These are phyloP conservation scores for Holtermanniella nyarrowii DNA, from an alignment of 768 basidiomycete genomes.

Conservation along the genomic window DNA sequence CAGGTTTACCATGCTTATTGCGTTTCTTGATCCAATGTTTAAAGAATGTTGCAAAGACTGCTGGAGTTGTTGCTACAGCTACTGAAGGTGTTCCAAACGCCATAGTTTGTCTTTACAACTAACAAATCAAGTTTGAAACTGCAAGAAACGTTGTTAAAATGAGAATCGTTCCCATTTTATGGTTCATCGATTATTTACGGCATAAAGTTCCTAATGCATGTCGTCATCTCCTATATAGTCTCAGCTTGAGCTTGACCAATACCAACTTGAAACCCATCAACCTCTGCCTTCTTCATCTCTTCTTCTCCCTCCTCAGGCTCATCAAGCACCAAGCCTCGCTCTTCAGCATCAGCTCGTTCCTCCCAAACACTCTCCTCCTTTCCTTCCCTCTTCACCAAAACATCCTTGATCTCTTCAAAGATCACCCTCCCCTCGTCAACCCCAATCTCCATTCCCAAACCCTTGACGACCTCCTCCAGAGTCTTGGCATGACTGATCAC, in stretches of 20 bases:
- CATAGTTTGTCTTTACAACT: neutral
- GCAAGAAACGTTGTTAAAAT: too few relatives aligned
- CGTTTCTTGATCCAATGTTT: conserved; percentile 25
- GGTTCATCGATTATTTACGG: too few relatives aligned
- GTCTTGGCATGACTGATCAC: conserved; percentile 53
- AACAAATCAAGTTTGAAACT: too few relatives aligned
- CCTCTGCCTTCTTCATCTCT: neutral
- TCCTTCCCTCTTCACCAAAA: neutral
- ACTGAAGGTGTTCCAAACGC: conserved; percentile 20
- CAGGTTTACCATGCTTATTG: conserved; percentile 20
- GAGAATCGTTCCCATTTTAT: neutral
- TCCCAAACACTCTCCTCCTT: conserved; percentile 7
- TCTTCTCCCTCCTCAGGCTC: conserved; percentile 7
- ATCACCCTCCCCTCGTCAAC: conserved; percentile 11
- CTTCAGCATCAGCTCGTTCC: conserved; percentile 14
- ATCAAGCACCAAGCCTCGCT: conserved; percentile 8
- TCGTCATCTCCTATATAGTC: neutral
- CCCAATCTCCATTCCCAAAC: conserved; percentile 6
- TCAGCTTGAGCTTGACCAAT: conserved; percentile 9
- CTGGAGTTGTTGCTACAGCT: conserved; percentile 32
- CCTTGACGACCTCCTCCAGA: conserved; percentile 23
- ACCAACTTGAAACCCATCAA: conserved; percentile 12
- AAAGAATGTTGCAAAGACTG: conserved; percentile 37
- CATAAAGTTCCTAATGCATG: too few relatives aligned
- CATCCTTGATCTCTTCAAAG: conserved; percentile 10